Evolutionary conservation across 768 basidiomycete species (phyloP).

Genomic region (Leccinellum rugosiceps): DNA sequence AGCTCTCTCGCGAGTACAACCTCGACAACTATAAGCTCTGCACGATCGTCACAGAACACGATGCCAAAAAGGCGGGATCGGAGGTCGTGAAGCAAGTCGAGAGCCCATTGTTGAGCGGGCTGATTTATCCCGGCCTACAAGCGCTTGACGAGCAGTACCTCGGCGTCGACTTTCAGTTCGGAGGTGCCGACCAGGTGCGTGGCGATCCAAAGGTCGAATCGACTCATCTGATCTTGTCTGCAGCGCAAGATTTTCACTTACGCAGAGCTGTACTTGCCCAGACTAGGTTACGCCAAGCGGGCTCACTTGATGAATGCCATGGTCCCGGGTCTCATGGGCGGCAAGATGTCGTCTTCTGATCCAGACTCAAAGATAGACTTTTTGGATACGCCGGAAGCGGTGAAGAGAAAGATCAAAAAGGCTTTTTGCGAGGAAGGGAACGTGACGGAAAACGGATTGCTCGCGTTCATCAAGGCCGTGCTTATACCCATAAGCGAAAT

Average conservation of each 20-base stretch:
- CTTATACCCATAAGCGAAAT: constrained; percentile 83
- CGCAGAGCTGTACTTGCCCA: constrained; percentile 92
- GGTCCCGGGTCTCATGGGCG: constrained; percentile 92
- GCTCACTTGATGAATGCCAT: constrained; percentile 98
- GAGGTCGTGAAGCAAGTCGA: constrained; percentile 99
- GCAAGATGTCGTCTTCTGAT: constrained; percentile 98
- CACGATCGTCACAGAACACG: constrained; percentile 91
- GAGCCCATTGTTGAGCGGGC: constrained; percentile 82
- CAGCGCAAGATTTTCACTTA: constrained; percentile 99
- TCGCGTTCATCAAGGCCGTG: constrained; percentile 84
- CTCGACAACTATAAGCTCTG: constrained; percentile 92
- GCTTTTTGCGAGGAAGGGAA: constrained; percentile 97
- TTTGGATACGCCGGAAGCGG: constrained; percentile 78
- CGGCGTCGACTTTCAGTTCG: constrained; percentile 95
- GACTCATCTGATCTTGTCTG: not conserved
- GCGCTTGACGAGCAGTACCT: constrained; percentile 98
- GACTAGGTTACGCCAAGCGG: constrained; percentile 89
- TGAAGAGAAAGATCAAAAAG: constrained; percentile 85
- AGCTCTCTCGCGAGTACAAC: constrained; percentile 87
- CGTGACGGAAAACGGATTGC: constrained; percentile 80
- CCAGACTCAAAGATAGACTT: constrained; percentile 99
- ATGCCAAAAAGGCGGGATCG: constrained; percentile 97
- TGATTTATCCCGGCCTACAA: constrained; percentile 95
- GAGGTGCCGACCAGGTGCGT: constrained; percentile 91
- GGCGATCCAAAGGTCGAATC: not conserved